phyloP scores from a whole-genome alignment of 768 basidiomycete species.

The Imleria badia region DNA sequence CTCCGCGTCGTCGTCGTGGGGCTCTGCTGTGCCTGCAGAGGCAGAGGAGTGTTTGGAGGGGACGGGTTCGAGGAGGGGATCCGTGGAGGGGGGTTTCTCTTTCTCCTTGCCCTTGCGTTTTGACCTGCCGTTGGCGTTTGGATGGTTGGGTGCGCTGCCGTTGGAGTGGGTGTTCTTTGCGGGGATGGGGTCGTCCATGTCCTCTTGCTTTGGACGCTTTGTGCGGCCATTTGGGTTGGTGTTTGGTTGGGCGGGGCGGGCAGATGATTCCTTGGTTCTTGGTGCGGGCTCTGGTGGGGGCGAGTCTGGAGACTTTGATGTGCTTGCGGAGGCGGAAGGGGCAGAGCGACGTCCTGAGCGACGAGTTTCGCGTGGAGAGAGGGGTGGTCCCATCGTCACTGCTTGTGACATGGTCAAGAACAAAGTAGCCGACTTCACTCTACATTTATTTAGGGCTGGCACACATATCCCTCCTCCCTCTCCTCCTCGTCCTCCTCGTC shows the following conservation, averaged over 20 bases:
- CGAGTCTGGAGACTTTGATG: slow-evolving; percentile 75
- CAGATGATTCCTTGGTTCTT: slow-evolving; percentile 43
- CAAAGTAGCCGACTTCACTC: slow-evolving; percentile 5
- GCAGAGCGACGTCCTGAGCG: slow-evolving; percentile 75
- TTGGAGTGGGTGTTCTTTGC: slow-evolving; percentile 45
- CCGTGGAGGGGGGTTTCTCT: slow-evolving; percentile 43
- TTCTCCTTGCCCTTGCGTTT: slow-evolving; percentile 72
- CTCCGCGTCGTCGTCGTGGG: slow-evolving; percentile 47
- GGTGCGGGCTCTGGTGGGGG: slow-evolving; percentile 47
- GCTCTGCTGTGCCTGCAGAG: slow-evolving; percentile 35
- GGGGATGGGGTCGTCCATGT: slow-evolving; percentile 56
- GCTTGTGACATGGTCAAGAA: slow-evolving; percentile 55
- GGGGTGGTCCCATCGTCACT: slow-evolving; percentile 72
- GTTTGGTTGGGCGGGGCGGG: slow-evolving; percentile 39
- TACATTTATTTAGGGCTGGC: slow-evolving; percentile 40
- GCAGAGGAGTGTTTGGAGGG: slow-evolving; percentile 31
- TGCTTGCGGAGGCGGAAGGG: slow-evolving; percentile 63
- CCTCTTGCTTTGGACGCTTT: slow-evolving; percentile 75
- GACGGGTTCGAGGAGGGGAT: slow-evolving; percentile 30
- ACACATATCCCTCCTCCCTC: slow-evolving; percentile 8
- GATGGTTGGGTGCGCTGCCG: slow-evolving; percentile 30
- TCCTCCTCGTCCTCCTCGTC: background rate
- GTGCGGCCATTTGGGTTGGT: slow-evolving; percentile 41
- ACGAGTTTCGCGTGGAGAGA: slow-evolving; percentile 74
- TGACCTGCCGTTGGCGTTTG: slow-evolving; percentile 38